Base-by-base conservation (phyloP, 345 rosid species). In the Noccaea caerulescens region DNA sequence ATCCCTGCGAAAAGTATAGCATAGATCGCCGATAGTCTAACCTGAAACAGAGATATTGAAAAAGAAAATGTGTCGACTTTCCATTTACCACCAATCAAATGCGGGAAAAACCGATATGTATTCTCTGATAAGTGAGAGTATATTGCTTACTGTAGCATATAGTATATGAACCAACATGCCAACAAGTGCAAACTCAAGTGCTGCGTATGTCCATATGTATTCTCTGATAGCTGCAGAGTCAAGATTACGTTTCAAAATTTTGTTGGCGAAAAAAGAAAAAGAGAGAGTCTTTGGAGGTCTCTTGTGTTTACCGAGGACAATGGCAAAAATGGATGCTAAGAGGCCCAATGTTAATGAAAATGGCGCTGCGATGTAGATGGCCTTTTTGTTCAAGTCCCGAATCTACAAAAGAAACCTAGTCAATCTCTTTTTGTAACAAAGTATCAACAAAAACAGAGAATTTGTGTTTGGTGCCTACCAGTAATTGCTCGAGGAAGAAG, bases 401-500 rank as follows among this genome's bases (percentile, higher is more conserved):
- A 89, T 82, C 99, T 91, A 72, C 73, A 69, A 75, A 73, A 43
- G 32, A 7, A 58, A 65, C 36, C 43, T 23, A 38, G 30, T 38
- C 37, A 69, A 37, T 16, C 43, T n/a, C 50, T 41, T 55, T 14
- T 10, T 18, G 32, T 27, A 27, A 43, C 51, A 54, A 44, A 36
- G 4, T 44, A 27, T 60, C 56, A 52, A 36, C 39, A 10, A 8
- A 51, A 69, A 36, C 8, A 68, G 13, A 14, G 10, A 8, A 50
- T 42, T 41, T 50, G 60, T 27, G 18, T 60, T 60, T 11, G 12
- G 23, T 45, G 64, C 39, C 65, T 85, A 94, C 99, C 86, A 94
- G 81, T 76, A 94, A 73, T 72, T 94, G 99, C 83, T 91, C 97
- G 27, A 91, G 90, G 88, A 91, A 89, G 90, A 91, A 94, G 86